These are phyloP conservation scores for Tarenaya hassleriana DNA, from an alignment of 345 rosid species.

Conservation along the genomic window DNA sequence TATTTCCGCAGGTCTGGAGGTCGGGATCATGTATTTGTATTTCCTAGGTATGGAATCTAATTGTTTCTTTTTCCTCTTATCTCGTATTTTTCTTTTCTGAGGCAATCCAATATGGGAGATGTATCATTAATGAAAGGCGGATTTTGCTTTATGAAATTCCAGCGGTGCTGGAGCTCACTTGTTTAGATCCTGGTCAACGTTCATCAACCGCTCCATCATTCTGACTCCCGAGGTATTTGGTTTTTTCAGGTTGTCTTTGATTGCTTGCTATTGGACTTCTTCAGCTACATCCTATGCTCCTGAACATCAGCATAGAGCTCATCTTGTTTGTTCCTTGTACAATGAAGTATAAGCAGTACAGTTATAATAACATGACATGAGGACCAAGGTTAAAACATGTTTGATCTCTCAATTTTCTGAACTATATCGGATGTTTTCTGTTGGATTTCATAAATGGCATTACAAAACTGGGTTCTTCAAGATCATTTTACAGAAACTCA, in stretches of 20 bases:
- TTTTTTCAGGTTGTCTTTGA: constrained; percentile 4
- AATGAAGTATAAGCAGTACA: not conserved
- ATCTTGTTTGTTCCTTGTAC: not conserved
- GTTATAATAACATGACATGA: not conserved
- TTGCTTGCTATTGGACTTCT: too few relatives aligned
- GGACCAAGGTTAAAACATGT: not conserved
- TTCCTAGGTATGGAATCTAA: constrained; percentile 63
- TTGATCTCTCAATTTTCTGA: constrained; percentile 6
- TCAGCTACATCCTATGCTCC: too few relatives aligned
- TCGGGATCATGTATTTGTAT: constrained; percentile 89
- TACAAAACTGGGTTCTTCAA: constrained; percentile 1
- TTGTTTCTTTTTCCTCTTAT: not conserved
- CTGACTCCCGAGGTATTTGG: constrained; percentile 75
- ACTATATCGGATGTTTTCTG: not conserved
- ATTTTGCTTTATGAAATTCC: constrained; percentile 10
- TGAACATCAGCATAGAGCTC: too few relatives aligned
- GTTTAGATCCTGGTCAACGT: constrained; percentile 68
- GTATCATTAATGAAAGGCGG: constrained; percentile 14
- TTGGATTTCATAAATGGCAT: not conserved
- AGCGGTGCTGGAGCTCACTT: constrained; percentile 82
- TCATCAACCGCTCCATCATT: constrained; percentile 66
- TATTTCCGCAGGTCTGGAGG: constrained; percentile 87
- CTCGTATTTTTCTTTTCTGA: not conserved
- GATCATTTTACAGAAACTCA: not conserved
- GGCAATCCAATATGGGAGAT: not conserved